Conservation (phyloP, 306 rosid genomes). For the Calophaca sinica region DNA sequence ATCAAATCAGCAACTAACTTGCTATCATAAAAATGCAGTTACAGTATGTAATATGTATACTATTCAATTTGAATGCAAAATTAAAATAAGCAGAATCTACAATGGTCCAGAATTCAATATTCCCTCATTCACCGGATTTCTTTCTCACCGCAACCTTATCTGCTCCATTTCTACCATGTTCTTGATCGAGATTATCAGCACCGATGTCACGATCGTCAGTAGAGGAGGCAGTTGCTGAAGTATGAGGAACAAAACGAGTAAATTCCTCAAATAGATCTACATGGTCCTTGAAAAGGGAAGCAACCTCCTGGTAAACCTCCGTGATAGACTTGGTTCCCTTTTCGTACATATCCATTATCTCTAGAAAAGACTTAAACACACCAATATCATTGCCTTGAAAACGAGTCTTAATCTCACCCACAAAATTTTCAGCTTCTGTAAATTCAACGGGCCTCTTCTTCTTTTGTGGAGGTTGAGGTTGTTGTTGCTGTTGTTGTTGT, state of each 20-base stretch:
- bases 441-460: constrained; percentile 54
- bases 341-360: constrained; percentile 58
- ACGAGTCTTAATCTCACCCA: constrained; percentile 66
- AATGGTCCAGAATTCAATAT: no score
- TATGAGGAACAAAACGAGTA: neutral
- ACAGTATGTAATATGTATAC: no score
- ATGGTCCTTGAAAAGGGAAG: neutral
- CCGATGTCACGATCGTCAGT: no score
- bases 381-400: constrained; percentile 55
- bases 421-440: constrained; percentile 69
- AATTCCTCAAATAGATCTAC: neutral
- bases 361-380: constrained; percentile 57
- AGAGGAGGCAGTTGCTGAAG: no score
- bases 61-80: no score
- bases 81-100: no score
- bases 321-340: constrained; percentile 59
- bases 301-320: constrained; percentile 62
- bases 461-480: constrained; percentile 32
- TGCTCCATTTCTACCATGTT: no score
- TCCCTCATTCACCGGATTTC: no score
- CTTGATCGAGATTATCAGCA: no score
- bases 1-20: no score
- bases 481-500: neutral
- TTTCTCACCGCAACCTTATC: no score
- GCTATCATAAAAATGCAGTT: no score